These are phyloP conservation scores for Penicillium rolfsii DNA, from an alignment of 2,329 filamentous ascomycete species.

Conservation along the genomic window DNA sequence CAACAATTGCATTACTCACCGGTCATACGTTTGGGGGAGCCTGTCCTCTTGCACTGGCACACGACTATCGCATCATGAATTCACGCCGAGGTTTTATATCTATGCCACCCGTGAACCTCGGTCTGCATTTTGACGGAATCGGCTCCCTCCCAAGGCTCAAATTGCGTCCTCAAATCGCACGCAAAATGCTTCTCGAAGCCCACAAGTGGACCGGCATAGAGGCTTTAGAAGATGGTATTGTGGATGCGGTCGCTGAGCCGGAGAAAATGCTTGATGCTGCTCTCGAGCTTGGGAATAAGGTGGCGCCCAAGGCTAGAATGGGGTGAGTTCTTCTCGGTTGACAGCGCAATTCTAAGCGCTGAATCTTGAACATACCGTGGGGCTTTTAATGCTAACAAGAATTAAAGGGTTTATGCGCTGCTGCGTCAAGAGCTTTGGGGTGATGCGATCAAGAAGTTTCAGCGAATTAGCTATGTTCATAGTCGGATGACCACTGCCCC, in stretches of 20 bases:
- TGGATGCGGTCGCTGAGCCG: slow-evolving; percentile 56
- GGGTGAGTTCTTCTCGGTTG: slow-evolving; percentile 24
- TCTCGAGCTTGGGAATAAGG: slow-evolving; percentile 49
- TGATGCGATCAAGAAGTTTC: slow-evolving; percentile 56
- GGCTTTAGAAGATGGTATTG: slow-evolving; percentile 57
- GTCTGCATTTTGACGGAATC: slow-evolving; percentile 60
- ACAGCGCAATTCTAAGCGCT: background rate
- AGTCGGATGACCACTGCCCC: slow-evolving; percentile 37
- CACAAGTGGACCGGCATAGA: slow-evolving; percentile 58
- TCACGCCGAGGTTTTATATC: slow-evolving; percentile 51
- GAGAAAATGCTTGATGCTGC: slow-evolving; percentile 54
- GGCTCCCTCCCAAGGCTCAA: slow-evolving; percentile 57
- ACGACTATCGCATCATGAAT: slow-evolving; percentile 56
- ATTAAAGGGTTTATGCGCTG: slow-evolving; percentile 51
- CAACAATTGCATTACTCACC: slow-evolving; percentile 53
- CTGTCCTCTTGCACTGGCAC: slow-evolving; percentile 52
- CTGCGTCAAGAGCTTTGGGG: slow-evolving; percentile 58
- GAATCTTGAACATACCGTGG: no score
- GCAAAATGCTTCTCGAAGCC: slow-evolving; percentile 61
- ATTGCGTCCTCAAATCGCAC: slow-evolving; percentile 54
- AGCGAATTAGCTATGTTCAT: slow-evolving; percentile 59
- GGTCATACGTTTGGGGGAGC: slow-evolving; percentile 56
- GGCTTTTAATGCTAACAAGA: background rate
- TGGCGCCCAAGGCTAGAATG: slow-evolving; percentile 43
- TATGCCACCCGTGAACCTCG: slow-evolving; percentile 60